Conservation (phyloP, 371 early-diverging fungal genomes). For the Apophysomyces trapeziformis region DNA sequence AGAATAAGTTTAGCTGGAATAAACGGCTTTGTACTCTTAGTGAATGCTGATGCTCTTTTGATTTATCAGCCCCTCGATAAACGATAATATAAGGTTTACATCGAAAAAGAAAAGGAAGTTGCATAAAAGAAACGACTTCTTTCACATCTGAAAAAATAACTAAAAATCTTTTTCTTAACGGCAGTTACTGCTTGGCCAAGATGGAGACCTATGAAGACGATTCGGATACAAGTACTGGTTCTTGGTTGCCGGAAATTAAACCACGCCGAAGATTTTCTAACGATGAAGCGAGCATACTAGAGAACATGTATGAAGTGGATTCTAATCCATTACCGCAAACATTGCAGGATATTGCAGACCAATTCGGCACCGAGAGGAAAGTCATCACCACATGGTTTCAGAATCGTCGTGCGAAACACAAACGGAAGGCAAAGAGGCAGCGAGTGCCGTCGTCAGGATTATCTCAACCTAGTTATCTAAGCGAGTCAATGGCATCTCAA, state of each 20-base stretch:
- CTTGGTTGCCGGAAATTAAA: slow-evolving; percentile 43
- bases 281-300: slow-evolving; percentile 30
- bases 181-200: background rate
- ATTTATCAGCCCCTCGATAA: too few species aligned
- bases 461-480: too few species aligned
- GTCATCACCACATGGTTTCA: slow-evolving; percentile 52
- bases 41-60: too few species aligned
- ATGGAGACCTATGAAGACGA: background rate
- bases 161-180: too few species aligned
- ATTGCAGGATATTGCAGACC: slow-evolving; percentile 28
- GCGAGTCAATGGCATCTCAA: background rate
- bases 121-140: too few species aligned
- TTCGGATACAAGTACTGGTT: slow-evolving; percentile 1
- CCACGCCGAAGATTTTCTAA: slow-evolving; percentile 38
- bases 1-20: too few species aligned
- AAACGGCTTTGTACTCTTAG: too few species aligned
- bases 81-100: too few species aligned
- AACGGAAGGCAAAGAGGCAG: slow-evolving; percentile 12
- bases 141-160: too few species aligned
- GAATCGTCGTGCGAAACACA: slow-evolving; percentile 47
- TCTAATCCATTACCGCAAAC: slow-evolving; percentile 30
- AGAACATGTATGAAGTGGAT: slow-evolving; percentile 23
- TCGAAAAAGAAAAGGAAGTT: too few species aligned
- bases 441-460: background rate
- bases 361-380: slow-evolving; percentile 29